Conservation (phyloP, 1,139 yeast species). For the Yamadazyma atmosphaerica region DNA sequence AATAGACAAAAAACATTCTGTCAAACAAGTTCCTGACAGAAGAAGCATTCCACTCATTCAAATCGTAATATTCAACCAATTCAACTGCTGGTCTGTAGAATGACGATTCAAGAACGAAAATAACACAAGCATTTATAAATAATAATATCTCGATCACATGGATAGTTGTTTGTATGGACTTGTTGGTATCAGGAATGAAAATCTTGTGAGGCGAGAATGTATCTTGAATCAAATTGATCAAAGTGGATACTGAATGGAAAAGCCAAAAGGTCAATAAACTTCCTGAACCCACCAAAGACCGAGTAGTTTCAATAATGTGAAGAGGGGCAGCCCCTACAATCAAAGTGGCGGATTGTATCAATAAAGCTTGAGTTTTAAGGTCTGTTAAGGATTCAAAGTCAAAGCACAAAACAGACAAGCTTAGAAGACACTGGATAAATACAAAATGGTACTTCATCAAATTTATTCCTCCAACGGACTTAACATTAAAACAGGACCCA, state of each 20-base stretch:
- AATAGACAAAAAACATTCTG: conserved; percentile 24
- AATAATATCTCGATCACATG: conserved; percentile 20
- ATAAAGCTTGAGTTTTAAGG: conserved; percentile 10
- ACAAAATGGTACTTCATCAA: conserved; percentile 24
- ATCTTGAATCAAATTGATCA: conserved; percentile 29
- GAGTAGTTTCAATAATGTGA: conserved; percentile 34
- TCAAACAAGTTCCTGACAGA: conserved; percentile 25
- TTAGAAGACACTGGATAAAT: conserved; percentile 22
- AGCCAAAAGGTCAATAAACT: conserved; percentile 35
- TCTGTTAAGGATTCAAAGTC: conserved; percentile 11
- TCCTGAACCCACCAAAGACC: conserved; percentile 26
- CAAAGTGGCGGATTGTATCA: conserved; percentile 15
- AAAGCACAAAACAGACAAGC: conserved; percentile 18
- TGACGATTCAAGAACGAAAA: conserved; percentile 39
- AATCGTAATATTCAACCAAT: conserved; percentile 36
- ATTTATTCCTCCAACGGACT: conserved; percentile 31
- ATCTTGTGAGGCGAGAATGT: conserved; percentile 28
- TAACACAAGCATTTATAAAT: conserved; percentile 27
- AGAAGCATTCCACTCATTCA: conserved; percentile 30
- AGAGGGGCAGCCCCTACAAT: conserved; percentile 26
- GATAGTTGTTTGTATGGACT: conserved; percentile 13
- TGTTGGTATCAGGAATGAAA: conserved; percentile 18
- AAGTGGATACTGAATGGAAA: conserved; percentile 16
- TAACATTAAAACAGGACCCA: conserved; percentile 25
- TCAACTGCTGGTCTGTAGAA: conserved; percentile 47